These are phyloP conservation scores for Fragilaria radians DNA, from an alignment of 108 stramenopile species.

Conservation along the genomic window DNA sequence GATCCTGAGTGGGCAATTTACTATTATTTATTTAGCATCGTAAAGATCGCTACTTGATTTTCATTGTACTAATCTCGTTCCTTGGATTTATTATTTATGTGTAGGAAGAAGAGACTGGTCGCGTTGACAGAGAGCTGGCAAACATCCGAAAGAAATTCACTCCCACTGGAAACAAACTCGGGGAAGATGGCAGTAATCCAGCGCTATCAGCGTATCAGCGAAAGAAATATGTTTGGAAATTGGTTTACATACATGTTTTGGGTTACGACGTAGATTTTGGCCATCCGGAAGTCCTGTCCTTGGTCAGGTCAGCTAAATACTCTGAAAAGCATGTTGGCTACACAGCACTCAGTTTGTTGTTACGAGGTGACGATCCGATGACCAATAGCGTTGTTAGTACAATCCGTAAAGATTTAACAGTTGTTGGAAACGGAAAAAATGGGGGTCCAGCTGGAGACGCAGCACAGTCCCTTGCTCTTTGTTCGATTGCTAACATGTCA, in stretches of 20 bases:
- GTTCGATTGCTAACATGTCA: conserved; percentile 79
- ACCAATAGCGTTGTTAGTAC: conserved; percentile 83
- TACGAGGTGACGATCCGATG: conserved; percentile 85
- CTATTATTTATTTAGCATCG: too few relatives aligned
- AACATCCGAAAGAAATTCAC: conserved; percentile 98
- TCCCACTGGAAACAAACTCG: conserved; percentile 58
- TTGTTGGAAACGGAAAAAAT: conserved; percentile 36
- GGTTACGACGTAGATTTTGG: conserved; percentile 99
- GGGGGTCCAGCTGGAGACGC: conserved; percentile 58
- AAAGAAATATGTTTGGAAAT: conserved; percentile 99
- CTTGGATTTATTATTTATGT: too few relatives aligned
- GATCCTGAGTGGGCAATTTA: too few relatives aligned
- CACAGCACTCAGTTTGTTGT: conserved; percentile 84
- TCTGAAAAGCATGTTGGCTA: conserved; percentile 96
- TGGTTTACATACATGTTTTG: conserved; percentile 96
- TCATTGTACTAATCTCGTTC: too few relatives aligned
- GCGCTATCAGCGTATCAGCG: conserved; percentile 84
- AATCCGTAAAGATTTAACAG: conserved; percentile 81
- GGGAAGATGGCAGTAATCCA: conserved; percentile 67
- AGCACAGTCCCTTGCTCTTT: conserved; percentile 75
- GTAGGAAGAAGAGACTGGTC: conserved; percentile 82
- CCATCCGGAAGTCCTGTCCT: conserved; percentile 88
- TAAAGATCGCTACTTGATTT: too few relatives aligned
- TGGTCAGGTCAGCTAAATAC: conserved; percentile 86
- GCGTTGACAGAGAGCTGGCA: conserved; percentile 96